These are phyloP conservation scores for Pseudogymnoascus sp. DNA, from an alignment of 2,329 filamentous ascomycete species.

Conservation along the genomic window DNA sequence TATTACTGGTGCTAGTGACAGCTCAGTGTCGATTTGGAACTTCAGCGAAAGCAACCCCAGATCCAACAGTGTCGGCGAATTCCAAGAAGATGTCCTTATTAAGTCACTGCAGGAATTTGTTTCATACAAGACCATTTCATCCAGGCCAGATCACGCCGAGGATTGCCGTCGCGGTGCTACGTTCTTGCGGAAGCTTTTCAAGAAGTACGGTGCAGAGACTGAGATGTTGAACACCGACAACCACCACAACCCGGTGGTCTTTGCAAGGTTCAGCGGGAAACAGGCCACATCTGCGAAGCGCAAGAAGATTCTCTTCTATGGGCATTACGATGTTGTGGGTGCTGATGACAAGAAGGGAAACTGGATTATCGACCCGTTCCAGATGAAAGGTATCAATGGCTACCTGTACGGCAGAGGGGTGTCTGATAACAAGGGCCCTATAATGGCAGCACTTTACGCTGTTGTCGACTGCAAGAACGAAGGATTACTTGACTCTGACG, in stretches of 20 bases:
- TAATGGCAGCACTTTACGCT: constrained; percentile 87
- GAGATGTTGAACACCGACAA: constrained; percentile 81
- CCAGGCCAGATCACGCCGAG: constrained; percentile 73
- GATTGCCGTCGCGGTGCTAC: constrained; percentile 91
- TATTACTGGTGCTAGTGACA: constrained; percentile 90
- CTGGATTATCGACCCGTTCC: constrained; percentile 84
- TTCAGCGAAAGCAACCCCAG: constrained; percentile 38
- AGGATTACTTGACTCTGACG: constrained; percentile 76
- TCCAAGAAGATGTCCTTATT: constrained; percentile 48
- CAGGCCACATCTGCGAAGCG: constrained; percentile 54
- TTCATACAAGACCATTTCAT: constrained; percentile 85
- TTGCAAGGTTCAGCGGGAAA: constrained; percentile 77
- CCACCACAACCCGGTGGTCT: constrained; percentile 79
- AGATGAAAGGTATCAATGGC: constrained; percentile 80
- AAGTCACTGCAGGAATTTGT: constrained; percentile 78
- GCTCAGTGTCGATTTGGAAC: constrained; percentile 82
- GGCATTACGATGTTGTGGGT: constrained; percentile 94
- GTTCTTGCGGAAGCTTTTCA: constrained; percentile 83
- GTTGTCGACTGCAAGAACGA: constrained; percentile 81
- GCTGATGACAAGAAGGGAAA: constrained; percentile 75
- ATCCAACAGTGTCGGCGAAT: constrained; percentile 17
- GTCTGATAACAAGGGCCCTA: constrained; percentile 94
- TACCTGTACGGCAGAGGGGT: constrained; percentile 95
- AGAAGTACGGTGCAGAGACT: constrained; percentile 80
- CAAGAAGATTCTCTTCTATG: constrained; percentile 91